These are phyloP conservation scores for Nicotiana rustica DNA, from an alignment of 305 asterid genomes.

Conservation along the genomic window DNA sequence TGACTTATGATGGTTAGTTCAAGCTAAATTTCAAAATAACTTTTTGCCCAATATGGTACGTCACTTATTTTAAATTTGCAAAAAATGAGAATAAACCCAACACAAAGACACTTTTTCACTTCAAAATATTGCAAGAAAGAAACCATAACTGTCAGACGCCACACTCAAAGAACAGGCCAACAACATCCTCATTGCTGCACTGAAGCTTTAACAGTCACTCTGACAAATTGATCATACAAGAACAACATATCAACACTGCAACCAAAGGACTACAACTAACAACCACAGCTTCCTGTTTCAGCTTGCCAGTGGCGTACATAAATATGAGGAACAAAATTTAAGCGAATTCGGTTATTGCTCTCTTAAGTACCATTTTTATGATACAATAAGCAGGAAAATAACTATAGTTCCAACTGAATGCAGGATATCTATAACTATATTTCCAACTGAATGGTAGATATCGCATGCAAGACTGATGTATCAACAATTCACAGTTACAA, in stretches of 20 bases:
- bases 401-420: too few species aligned
- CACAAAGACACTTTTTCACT: neutral
- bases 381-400: too few species aligned
- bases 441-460: neutral
- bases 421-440: neutral
- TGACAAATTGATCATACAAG: neutral
- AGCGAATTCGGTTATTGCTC: neutral
- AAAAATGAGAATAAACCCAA: neutral
- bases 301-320: neutral
- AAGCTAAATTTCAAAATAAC: neutral
- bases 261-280: neutral
- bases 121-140: neutral
- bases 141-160: neutral
- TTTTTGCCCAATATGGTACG: neutral
- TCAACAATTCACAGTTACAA: neutral
- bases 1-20: neutral
- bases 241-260: neutral
- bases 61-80: neutral
- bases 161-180: neutral
- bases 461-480: neutral
- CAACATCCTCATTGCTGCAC: neutral
- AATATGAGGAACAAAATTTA: neutral
- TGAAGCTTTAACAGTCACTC: neutral
- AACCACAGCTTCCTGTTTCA: neutral
- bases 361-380: neutral